A percentile compares a stretch with the other conserved stretches of the same genome.
phyloP scores from a whole-genome alignment of 1,139 yeast genomes.

The Ogataea hybrid region DNA sequence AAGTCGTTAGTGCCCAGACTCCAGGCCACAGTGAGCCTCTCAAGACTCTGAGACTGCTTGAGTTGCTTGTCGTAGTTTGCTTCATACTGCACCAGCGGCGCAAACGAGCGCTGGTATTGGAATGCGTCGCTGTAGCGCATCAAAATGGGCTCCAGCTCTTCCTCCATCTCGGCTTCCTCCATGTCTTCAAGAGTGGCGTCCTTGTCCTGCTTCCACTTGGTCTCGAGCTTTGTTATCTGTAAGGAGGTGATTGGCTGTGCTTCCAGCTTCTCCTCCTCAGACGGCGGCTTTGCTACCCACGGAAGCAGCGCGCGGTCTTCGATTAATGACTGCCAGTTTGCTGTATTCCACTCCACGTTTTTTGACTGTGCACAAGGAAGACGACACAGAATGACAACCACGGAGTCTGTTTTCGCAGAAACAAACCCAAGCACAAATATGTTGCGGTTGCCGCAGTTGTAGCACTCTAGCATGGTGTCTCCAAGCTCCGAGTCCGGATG shows the following conservation, averaged over 20 bases:
- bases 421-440: slow-evolving; percentile 85
- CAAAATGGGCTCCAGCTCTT: slow-evolving; percentile 66
- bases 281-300: slow-evolving; percentile 77
- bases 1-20: slow-evolving; percentile 62
- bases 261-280: slow-evolving; percentile 58
- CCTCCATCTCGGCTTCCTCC: slow-evolving; percentile 50
- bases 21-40: slow-evolving; percentile 76
- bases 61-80: slow-evolving; percentile 74
- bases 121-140: slow-evolving; percentile 80
- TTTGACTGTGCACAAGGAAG: slow-evolving; percentile 83
- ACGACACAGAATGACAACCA: slow-evolving; percentile 84
- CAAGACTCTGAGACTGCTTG: slow-evolving; percentile 78
- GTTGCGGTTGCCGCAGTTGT: slow-evolving; percentile 82
- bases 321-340: slow-evolving; percentile 84
- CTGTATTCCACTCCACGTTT: slow-evolving; percentile 81
- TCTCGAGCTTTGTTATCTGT: slow-evolving; percentile 73
- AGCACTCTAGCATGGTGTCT: slow-evolving; percentile 83
- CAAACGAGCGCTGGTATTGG: slow-evolving; percentile 83
- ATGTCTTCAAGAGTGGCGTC: slow-evolving; percentile 65
- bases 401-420: slow-evolving; percentile 82
- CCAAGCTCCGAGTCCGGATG: slow-evolving; percentile 85
- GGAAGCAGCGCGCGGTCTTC: slow-evolving; percentile 74
- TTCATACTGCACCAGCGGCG: slow-evolving; percentile 79
- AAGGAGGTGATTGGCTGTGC: slow-evolving; percentile 57
- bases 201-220: slow-evolving; percentile 69